Percentiles rank a stretch among this genome's conserved stretches.
These are phyloP conservation scores for Hibiscus tridactylites DNA, from an alignment of 345 rosid species.

Conservation along the genomic window DNA sequence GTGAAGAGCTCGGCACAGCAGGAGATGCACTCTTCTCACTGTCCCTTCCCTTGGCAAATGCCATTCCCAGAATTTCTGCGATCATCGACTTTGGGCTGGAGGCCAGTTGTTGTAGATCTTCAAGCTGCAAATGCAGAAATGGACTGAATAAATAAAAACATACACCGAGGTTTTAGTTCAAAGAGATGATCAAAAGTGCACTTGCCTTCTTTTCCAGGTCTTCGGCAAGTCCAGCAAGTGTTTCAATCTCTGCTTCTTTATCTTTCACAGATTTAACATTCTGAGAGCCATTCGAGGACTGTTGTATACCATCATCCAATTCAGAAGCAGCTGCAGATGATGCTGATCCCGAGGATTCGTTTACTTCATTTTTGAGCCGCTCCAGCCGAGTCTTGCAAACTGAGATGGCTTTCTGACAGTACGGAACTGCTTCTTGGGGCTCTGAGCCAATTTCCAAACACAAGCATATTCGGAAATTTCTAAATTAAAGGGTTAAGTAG, in stretches of 20 bases:
- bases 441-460: conserved; percentile 79
- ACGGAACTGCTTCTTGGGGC: conserved; percentile 73
- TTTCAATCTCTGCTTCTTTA: conserved; percentile 67
- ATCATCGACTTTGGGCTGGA: conserved; percentile 62
- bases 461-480: conserved; percentile 84
- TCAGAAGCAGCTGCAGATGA: conserved; percentile 43
- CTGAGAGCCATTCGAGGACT: conserved; percentile 43
- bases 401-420: conserved; percentile 71
- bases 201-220: conserved; percentile 92
- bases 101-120: conserved; percentile 74
- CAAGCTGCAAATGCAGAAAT: conserved; percentile 53
- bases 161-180: neutral
- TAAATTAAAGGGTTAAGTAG: conserved; percentile 44
- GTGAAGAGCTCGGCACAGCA: conserved; percentile 48
- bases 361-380: conserved; percentile 54
- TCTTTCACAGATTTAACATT: conserved; percentile 37
- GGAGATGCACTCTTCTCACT: conserved; percentile 33
- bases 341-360: conserved; percentile 40
- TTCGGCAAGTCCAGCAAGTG: conserved; percentile 54
- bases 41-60: conserved; percentile 37
- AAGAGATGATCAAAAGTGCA: neutral
- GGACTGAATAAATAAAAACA: neutral
- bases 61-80: conserved; percentile 65
- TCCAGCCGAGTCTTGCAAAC: conserved; percentile 63
- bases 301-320: conserved; percentile 46